Evolutionary conservation across 805 yeast genomes (phyloP).

Genomic region (Metschnikowia lachancei): DNA sequence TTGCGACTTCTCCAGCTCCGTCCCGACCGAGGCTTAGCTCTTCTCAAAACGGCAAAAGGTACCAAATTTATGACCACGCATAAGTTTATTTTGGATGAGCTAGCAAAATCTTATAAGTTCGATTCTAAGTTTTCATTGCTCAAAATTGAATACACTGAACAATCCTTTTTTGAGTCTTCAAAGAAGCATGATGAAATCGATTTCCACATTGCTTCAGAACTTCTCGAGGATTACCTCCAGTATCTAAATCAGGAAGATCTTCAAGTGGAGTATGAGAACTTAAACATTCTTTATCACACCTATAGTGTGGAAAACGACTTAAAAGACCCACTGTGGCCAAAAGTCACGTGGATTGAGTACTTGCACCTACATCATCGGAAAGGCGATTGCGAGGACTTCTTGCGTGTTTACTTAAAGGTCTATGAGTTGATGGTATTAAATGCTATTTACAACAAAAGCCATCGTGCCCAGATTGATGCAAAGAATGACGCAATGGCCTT

Average conservation of each 20-base stretch:
- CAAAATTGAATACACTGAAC: slow-evolving; percentile 37
- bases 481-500: neutral
- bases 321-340: slow-evolving; percentile 34
- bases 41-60: slow-evolving; percentile 30
- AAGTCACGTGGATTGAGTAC: slow-evolving; percentile 38
- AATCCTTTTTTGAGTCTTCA: slow-evolving; percentile 23
- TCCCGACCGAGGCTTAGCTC: slow-evolving; percentile 29
- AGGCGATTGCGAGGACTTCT: slow-evolving; percentile 29
- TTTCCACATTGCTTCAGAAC: slow-evolving; percentile 21
- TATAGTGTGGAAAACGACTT: slow-evolving; percentile 31
- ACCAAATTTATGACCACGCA: slow-evolving; percentile 27
- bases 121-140: slow-evolving; percentile 28
- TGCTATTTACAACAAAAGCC: neutral
- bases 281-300: slow-evolving; percentile 27
- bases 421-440: slow-evolving; percentile 29
- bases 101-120: slow-evolving; percentile 22
- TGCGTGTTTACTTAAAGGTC: slow-evolving; percentile 31
- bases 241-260: slow-evolving; percentile 16
- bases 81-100: slow-evolving; percentile 30
- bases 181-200: slow-evolving; percentile 9
- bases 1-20: slow-evolving; percentile 32
- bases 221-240: slow-evolving; percentile 26
- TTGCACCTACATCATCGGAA: slow-evolving; percentile 25
- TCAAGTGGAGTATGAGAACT: slow-evolving; percentile 21
- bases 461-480: neutral